These are phyloP conservation scores for Pyrus hybrid DNA, from an alignment of 331 rosid genomes.

Conservation along the genomic window DNA sequence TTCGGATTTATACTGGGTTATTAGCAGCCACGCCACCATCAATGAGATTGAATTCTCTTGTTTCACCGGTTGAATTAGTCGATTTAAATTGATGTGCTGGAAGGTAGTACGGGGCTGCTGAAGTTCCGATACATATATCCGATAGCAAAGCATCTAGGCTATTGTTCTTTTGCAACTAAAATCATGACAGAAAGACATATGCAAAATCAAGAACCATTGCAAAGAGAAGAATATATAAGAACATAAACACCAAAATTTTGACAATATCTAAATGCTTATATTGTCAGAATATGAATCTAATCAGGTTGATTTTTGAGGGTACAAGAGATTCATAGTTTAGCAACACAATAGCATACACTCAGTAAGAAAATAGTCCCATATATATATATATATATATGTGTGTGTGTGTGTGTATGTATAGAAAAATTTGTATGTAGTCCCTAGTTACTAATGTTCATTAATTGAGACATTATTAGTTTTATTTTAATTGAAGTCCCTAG, in stretches of 20 bases:
- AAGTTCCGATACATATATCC: constrained; percentile 19
- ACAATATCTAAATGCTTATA: background rate
- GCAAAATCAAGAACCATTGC: background rate
- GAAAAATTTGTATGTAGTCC: too few species aligned
- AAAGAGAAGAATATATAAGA: too few species aligned
- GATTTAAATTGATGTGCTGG: constrained; percentile 18
- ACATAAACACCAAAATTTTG: too few species aligned
- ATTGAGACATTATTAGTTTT: too few species aligned
- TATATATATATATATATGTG: too few species aligned
- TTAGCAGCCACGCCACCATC: constrained; percentile 19
- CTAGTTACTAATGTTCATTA: too few species aligned
- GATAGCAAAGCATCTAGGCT: constrained; percentile 17
- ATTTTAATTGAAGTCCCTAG: too few species aligned
- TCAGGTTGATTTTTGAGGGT: too few species aligned
- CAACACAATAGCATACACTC: too few species aligned
- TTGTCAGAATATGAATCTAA: background rate
- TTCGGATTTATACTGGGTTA: constrained; percentile 1
- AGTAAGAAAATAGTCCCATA: too few species aligned
- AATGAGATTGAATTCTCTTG: constrained; percentile 14
- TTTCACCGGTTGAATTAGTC: background rate
- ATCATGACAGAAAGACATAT: background rate
- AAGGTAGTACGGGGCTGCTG: constrained; percentile 26
- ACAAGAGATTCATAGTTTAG: too few species aligned
- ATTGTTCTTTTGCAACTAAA: constrained; percentile 4
- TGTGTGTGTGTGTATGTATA: too few species aligned